These are phyloP conservation scores for Lentinula novae-zelandiae DNA, from an alignment of 1,284 basidiomycete genomes.

Conservation along the genomic window DNA sequence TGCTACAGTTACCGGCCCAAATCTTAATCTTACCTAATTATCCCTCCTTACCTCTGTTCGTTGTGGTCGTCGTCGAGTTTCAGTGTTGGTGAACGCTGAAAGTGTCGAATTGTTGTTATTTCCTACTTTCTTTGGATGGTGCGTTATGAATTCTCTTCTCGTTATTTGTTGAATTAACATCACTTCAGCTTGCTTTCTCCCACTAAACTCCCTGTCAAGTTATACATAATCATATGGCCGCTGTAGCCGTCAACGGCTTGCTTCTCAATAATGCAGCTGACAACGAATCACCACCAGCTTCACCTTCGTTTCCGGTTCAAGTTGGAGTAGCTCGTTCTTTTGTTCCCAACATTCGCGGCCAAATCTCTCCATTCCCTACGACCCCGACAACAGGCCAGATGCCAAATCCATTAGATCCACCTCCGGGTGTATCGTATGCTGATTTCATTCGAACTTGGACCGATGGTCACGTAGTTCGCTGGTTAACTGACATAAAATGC, in stretches of 20 bases:
- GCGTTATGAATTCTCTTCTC: background rate
- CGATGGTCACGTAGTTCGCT: conserved; percentile 65
- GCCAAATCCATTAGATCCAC: conserved; percentile 47
- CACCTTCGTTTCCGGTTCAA: conserved; percentile 8
- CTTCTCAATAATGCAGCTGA: conserved; percentile 5
- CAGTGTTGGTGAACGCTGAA: background rate
- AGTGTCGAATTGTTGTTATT: background rate
- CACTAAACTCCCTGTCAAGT: background rate
- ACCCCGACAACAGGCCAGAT: conserved; percentile 33
- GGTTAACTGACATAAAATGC: conserved; percentile 74
- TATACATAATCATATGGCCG: conserved; percentile 7
- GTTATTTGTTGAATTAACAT: background rate
- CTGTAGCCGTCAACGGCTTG: conserved; percentile 7
- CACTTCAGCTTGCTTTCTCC: background rate
- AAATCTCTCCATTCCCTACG: conserved; percentile 35
- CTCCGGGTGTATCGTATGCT: conserved; percentile 50
- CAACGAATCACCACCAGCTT: conserved; percentile 6
- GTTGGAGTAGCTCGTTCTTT: conserved; percentile 12
- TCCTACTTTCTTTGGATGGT: background rate
- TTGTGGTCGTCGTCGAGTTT: background rate
- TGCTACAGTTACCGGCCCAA: background rate
- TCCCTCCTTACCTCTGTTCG: background rate
- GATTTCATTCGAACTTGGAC: conserved; percentile 69
- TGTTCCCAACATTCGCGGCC: conserved; percentile 30
- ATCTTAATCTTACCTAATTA: background rate